Conservation (phyloP, 305 asterid genomes). For the Solanum hybrid region DNA sequence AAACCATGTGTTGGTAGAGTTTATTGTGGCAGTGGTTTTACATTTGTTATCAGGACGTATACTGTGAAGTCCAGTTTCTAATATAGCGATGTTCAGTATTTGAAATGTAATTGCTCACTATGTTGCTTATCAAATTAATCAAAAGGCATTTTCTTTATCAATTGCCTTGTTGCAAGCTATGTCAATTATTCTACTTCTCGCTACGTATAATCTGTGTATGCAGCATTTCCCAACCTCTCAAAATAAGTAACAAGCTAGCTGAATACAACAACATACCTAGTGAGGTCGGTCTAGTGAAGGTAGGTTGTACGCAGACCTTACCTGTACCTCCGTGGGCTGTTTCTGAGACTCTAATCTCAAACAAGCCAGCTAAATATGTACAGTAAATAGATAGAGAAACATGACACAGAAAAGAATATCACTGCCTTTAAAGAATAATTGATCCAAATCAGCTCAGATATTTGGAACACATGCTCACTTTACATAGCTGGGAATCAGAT, state of each 20-base stretch:
- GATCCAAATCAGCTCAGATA: neutral
- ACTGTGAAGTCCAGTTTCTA: slow-evolving; percentile 10
- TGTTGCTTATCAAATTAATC: neutral
- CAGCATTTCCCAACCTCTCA: too few species aligned
- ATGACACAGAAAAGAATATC: neutral
- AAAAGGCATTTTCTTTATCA: neutral
- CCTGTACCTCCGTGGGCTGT: neutral
- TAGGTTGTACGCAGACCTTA: neutral
- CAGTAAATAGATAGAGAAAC: neutral
- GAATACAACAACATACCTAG: neutral
- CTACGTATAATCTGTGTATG: neutral
- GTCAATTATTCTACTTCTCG: too few species aligned
- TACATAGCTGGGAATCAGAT: neutral
- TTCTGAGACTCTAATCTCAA: fast-evolving
- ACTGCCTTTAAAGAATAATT: neutral
- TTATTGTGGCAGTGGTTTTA: slow-evolving; percentile 86
- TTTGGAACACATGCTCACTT: neutral
- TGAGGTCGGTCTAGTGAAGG: neutral
- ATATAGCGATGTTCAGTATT: neutral
- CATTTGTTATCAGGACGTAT: slow-evolving; percentile 33
- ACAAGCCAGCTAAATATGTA: neutral
- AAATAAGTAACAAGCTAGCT: too few species aligned
- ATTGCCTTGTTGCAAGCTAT: neutral
- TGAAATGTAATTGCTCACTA: neutral
- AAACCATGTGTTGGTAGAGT: slow-evolving; percentile 27